Evolutionary conservation across 352 stramenopile genomes (phyloP).

Genomic region (Globisporangium mamillatum): DNA sequence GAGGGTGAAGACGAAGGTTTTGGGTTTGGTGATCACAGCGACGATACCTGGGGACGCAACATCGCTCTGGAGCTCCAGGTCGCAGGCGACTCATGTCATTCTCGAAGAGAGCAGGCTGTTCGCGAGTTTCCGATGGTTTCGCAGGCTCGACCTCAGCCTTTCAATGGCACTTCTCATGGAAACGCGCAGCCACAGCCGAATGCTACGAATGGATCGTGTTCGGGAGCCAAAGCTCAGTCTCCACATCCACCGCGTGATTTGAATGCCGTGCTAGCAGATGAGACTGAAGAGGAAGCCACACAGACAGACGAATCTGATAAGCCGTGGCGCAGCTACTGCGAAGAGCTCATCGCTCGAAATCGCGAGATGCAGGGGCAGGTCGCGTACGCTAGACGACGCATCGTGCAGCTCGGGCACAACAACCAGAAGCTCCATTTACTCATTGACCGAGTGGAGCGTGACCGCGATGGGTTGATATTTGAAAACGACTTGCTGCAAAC

Average conservation of each 20-base stretch:
- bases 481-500: slow-evolving; percentile 82
- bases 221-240: background rate
- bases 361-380: slow-evolving; percentile 78
- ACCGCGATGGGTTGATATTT: slow-evolving; percentile 75
- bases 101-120: background rate
- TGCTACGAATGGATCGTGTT: background rate
- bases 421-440: slow-evolving; percentile 84
- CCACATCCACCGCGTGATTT: background rate
- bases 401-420: slow-evolving; percentile 71
- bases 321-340: slow-evolving; percentile 71
- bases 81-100: slow-evolving; percentile 7
- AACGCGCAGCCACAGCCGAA: background rate
- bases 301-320: slow-evolving; percentile 27
- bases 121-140: background rate
- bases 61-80: slow-evolving; percentile 28
- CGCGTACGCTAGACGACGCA: slow-evolving; percentile 49
- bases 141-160: background rate
- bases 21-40: slow-evolving; percentile 2
- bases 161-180: background rate
- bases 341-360: slow-evolving; percentile 70
- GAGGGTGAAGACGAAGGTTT: slow-evolving; percentile 18
- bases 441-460: slow-evolving; percentile 79
- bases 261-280: background rate
- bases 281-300: slow-evolving; percentile 4
- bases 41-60: slow-evolving; percentile 29